Evolutionary conservation across 139 green algal species (phyloP).

Genomic region (Coelastrella sp.): DNA sequence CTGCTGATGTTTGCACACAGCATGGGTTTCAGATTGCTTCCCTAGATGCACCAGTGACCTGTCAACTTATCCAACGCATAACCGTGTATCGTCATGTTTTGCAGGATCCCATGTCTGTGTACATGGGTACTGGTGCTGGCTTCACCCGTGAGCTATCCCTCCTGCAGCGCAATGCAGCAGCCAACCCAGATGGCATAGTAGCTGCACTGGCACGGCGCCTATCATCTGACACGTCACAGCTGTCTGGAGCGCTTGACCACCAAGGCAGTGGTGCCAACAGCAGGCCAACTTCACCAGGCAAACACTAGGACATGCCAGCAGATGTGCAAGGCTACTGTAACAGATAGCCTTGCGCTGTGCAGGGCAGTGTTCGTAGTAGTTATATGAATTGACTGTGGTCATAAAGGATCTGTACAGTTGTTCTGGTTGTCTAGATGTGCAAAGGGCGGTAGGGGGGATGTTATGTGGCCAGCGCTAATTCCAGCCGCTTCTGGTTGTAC

Average conservation of each 20-base stretch:
- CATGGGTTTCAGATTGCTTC: background rate
- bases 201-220: constrained; percentile 6
- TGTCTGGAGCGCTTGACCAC: background rate
- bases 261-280: background rate
- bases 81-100: background rate
- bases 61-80: background rate
- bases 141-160: constrained; percentile 39
- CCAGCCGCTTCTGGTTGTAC: no score
- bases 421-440: no score
- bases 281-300: background rate
- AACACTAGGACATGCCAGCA: no score
- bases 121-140: background rate
- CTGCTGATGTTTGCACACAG: background rate
- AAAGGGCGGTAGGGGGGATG: no score
- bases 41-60: background rate
- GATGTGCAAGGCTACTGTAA: no score
- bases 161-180: constrained; percentile 34
- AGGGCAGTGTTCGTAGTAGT: no score
- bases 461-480: no score
- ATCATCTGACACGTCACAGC: background rate
- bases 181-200: background rate
- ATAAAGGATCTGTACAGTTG: no score
- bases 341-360: no score
- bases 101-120: constrained; percentile 14
- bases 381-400: no score